A percentile compares a stretch with the other conserved stretches of the same genome.
These are phyloP conservation scores for Hyphopichia burtonii DNA, from an alignment of 1,139 yeast genomes.

Conservation along the genomic window DNA sequence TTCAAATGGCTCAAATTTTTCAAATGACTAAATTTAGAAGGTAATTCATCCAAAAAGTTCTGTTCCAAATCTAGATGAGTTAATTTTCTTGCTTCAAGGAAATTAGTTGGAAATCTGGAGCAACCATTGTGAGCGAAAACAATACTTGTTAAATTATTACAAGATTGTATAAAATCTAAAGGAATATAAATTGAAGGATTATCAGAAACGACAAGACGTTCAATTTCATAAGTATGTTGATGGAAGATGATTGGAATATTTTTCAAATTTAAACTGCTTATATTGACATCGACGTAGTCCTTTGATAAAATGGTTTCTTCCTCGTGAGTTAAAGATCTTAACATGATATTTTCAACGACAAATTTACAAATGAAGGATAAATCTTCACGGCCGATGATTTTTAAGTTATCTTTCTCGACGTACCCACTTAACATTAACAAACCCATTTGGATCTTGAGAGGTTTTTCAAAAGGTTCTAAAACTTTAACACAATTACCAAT, in stretches of 20 bases:
- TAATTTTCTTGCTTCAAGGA: slow-evolving; percentile 67
- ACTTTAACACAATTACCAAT: slow-evolving; percentile 80
- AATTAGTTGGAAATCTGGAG: slow-evolving; percentile 68
- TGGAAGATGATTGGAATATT: slow-evolving; percentile 84
- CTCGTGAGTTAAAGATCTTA: slow-evolving; percentile 65
- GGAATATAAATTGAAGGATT: slow-evolving; percentile 87
- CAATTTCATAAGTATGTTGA: slow-evolving; percentile 79
- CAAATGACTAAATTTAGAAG: slow-evolving; percentile 55
- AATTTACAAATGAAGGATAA: slow-evolving; percentile 83
- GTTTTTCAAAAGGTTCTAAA: slow-evolving; percentile 70
- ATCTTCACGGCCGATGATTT: slow-evolving; percentile 84
- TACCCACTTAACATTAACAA: slow-evolving; percentile 78
- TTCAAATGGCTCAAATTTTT: slow-evolving; percentile 55
- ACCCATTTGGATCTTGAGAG: slow-evolving; percentile 75
- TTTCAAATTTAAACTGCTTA: slow-evolving; percentile 72
- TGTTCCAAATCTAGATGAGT: slow-evolving; percentile 77
- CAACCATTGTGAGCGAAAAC: slow-evolving; percentile 74
- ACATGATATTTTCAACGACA: slow-evolving; percentile 68
- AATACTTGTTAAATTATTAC: slow-evolving; percentile 66
- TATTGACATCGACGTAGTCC: slow-evolving; percentile 72
- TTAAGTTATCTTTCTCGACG: slow-evolving; percentile 68
- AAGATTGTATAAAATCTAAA: slow-evolving; percentile 79
- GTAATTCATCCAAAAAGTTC: slow-evolving; percentile 66
- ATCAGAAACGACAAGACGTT: slow-evolving; percentile 77
- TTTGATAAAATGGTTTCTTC: slow-evolving; percentile 64